Conservation (phyloP, 2,329 filamentous ascomycete species). For the Aspergillus sergii region DNA sequence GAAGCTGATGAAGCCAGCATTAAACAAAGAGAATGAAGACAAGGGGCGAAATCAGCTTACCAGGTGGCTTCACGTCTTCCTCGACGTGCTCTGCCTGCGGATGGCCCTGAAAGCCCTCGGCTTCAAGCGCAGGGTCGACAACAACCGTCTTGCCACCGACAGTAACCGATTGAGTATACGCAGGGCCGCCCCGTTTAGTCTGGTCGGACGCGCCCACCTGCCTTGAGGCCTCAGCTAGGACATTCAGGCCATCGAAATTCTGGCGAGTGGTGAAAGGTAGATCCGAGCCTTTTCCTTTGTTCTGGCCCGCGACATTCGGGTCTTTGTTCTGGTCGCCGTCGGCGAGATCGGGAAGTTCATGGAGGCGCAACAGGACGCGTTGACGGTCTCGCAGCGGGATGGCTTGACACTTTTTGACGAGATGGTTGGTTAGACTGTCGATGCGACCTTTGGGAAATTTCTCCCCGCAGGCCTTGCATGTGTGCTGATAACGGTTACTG, state of each 20-base stretch:
- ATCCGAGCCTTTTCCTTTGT: constrained; percentile 40
- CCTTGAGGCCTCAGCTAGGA: constrained; percentile 83
- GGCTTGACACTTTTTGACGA: constrained; percentile 83
- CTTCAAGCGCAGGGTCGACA: constrained; percentile 47
- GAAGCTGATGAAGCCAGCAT: constrained; percentile 1
- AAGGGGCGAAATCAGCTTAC: constrained; percentile 18
- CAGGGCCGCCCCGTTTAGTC: constrained; percentile 43
- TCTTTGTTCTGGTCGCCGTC: constrained; percentile 44
- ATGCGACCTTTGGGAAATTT: constrained; percentile 88
- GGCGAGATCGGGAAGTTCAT: constrained; percentile 65
- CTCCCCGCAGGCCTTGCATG: constrained; percentile 84
- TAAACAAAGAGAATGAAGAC: constrained; percentile 6
- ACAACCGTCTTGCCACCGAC: constrained; percentile 45
- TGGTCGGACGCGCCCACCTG: constrained; percentile 64
- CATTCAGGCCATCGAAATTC: constrained; percentile 80
- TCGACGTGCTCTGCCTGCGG: constrained; percentile 31
- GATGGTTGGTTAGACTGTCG: constrained; percentile 77
- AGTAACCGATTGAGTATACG: constrained; percentile 43
- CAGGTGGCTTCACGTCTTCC: constrained; percentile 26
- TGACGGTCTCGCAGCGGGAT: constrained; percentile 74
- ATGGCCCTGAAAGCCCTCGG: constrained; percentile 42
- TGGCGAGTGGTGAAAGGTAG: constrained; percentile 54
- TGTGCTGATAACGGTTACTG: constrained; percentile 89
- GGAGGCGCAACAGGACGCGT: constrained; percentile 71
- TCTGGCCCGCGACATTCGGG: constrained; percentile 33